A percentile compares a stretch with the other conserved stretches of the same genome.
phyloP scores from a whole-genome alignment of 108 stramenopile species.

The Nitzschia palea region DNA sequence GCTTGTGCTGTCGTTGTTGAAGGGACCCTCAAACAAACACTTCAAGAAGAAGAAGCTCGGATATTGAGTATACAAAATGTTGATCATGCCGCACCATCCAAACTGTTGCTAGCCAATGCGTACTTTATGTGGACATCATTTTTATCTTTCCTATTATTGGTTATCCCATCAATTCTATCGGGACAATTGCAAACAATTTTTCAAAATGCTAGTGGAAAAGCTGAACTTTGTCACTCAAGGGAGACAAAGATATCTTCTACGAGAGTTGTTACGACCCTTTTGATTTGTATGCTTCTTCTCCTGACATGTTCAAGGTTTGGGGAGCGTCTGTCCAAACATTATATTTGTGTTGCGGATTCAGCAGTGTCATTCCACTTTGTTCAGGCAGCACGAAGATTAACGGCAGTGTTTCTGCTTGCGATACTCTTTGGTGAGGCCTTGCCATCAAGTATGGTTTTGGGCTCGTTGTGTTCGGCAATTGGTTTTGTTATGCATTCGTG shows the following conservation, averaged over 20 bases:
- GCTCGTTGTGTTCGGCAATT: neutral
- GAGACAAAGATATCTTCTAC: neutral
- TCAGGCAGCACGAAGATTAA: constrained; percentile 4
- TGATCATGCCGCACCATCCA: neutral
- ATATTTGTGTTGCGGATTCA: constrained; percentile 15
- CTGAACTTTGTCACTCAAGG: too few species aligned
- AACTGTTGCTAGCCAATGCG: constrained; percentile 9
- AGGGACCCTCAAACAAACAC: neutral
- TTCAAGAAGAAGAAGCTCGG: neutral
- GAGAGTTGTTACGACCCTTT: neutral
- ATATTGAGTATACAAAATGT: neutral
- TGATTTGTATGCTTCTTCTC: neutral
- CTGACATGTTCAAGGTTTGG: neutral
- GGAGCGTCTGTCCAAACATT: constrained; percentile 16
- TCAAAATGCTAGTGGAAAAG: too few species aligned
- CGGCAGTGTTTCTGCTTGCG: constrained; percentile 8
- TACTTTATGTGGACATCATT: constrained; percentile 18
- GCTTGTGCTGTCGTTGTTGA: constrained; percentile 1
- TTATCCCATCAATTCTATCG: neutral
- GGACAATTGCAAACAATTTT: neutral
- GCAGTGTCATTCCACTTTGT: constrained; percentile 11
- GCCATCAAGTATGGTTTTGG: neutral
- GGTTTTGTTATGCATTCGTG: neutral
- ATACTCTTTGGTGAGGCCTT: neutral
- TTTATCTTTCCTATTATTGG: constrained; percentile 2